Evolutionary conservation across 495 filamentous ascomycete species (phyloP), one percentile per base, ranked within the genome.

Genomic region (Talaromyces stipitatus): DNA sequence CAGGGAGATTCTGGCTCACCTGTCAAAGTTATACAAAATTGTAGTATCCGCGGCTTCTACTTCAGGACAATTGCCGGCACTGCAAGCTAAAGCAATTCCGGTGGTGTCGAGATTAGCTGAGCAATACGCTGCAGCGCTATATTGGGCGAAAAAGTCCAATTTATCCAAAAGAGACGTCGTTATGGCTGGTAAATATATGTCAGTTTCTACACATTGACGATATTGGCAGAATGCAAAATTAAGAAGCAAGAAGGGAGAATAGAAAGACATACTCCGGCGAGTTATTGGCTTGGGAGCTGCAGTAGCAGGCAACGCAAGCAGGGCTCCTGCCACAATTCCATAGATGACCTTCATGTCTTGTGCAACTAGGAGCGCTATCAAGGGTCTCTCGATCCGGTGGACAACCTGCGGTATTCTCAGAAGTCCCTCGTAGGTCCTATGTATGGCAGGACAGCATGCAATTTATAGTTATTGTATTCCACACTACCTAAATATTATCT

Each of bases 101-200:
- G 68, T 68, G n/a, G 65, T 64, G 16, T 76, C 56, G 48, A 72
- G 73, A 55, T 82, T 68, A 23, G 38, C 69, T 51, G 77, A 76
- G 66, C 88, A 91, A 65, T 86, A 87, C 1, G 81, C 69, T 0
- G 86, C 83, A 0, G 74, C 82, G 2, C 84, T 72, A 66, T 83
- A 90, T 66, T 90, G 83, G 12, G 80, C 76, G 62, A 78, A 86
- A 58, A 87, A 76, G 9, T 76, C 59, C 48, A 90, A 65, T 29
- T 75, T 73, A 43, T 66, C 54, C 24, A 64, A 48, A 22, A 64
- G 43, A 7, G 36, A 26, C 2, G 62, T 26, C 12, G 28, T 27
- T 11, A 64, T 55, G 30, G 51, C 62, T 61, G 43, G 24, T 2
- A 28, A 16, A 14, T 16, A 30, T 51, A 18, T 18, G 48, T 51